Conservation (phyloP, 2,329 filamentous ascomycete genomes). For the Trichoderma gracile region DNA sequence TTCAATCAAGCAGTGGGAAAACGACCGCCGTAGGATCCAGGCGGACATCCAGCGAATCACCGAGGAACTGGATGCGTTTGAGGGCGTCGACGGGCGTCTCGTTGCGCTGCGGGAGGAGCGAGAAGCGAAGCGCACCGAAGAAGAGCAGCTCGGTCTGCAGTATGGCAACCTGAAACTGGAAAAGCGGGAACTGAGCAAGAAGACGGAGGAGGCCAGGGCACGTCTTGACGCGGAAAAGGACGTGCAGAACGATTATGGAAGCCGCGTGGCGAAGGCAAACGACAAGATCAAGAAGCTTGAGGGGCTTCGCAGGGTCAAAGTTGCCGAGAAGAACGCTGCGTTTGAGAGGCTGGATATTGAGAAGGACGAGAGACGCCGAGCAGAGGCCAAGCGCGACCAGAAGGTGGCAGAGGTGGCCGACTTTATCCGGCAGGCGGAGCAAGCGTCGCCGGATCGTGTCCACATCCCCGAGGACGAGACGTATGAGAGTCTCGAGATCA, state of each 20-base stretch:
- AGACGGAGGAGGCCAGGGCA: constrained; percentile 45
- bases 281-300: constrained; percentile 52
- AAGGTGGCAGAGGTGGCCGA: constrained; percentile 52
- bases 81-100: constrained; percentile 68
- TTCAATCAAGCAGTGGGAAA: constrained; percentile 46
- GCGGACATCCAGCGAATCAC: constrained; percentile 53
- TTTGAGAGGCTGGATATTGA: constrained; percentile 53
- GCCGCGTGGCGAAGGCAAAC: constrained; percentile 56
- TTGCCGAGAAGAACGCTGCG: constrained; percentile 64
- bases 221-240: constrained; percentile 37
- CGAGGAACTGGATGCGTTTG: constrained; percentile 64
- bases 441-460: constrained; percentile 57
- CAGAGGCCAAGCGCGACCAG: constrained; percentile 50
- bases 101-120: constrained; percentile 60
- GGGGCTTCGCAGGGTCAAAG: constrained; percentile 52
- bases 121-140: constrained; percentile 51
- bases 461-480: constrained; percentile 66
- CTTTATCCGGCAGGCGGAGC: constrained; percentile 56
- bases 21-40: constrained; percentile 59
- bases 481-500: constrained; percentile 53
- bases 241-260: constrained; percentile 45
- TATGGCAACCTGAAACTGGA: constrained; percentile 54
- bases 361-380: constrained; percentile 46
- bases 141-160: constrained; percentile 53
- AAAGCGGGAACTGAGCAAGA: constrained; percentile 51